Base-by-base conservation (phyloP, 1,139 yeast species). In the Pichia sp. region DNA sequence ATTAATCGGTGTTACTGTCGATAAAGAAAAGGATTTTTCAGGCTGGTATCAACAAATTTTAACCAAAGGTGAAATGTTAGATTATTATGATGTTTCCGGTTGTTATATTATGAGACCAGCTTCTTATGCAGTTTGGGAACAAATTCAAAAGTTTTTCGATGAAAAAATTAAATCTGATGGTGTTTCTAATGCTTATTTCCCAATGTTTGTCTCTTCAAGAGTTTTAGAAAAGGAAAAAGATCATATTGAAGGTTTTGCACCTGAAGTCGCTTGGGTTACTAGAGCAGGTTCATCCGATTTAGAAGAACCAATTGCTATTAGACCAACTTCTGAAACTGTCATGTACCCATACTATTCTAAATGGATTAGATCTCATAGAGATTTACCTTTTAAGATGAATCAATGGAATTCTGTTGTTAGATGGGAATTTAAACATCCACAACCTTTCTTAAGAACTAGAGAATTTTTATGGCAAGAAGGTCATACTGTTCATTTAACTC, bases 391-490 rank as follows among this genome's bases (percentile, higher is more conserved):
- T 67, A 86, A 84, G 60, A 76, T 91, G 62, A 91, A 93, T 71
- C 99, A 93, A 69, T 93, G 99, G 99, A 93, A 93, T 70, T 89
- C 97, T 19, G 97, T 93, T 41, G 98, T 93, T 40, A 82, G 99
- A 74, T 93, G 98, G 99, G 99, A 93, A 69, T 93, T 93, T 72
- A 93, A 93, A 72, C 97, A 93, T 65, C 99, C 99, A 45, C 99
- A 93, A 69, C 99, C 99, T 43, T 93, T 93, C 68, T 71, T 93
- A 61, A 85, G 99, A 76, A 93, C 98, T 14, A 83, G 99, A 70
- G 99, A 93, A 68, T 93, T 93, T 69, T 74, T 93, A 65, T 93
- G 99, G 99, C 99, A 93, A 70, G 99, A 93, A 70, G 99, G 99
- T 53, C 99, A 93, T 70, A 93, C 98, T 41, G 98, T 95, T 42